phyloP scores from a whole-genome alignment of 768 basidiomycete species.

The Hericium coralloides region DNA sequence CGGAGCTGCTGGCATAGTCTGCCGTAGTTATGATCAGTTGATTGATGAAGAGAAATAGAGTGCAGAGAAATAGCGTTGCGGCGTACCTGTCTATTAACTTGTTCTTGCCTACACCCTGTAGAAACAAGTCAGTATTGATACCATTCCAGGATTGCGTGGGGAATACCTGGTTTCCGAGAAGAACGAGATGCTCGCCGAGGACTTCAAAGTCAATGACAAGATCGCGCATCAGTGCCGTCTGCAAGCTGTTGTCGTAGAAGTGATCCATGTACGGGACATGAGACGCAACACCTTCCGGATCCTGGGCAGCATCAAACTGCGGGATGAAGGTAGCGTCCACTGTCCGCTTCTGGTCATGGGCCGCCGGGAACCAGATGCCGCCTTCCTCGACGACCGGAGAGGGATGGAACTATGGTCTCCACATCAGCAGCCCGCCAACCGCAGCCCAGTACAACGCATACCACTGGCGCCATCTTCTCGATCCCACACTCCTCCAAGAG shows the following conservation, averaged over 20 bases:
- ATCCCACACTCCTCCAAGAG: conserved; percentile 45
- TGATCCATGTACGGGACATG: conserved; percentile 62
- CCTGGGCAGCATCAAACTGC: conserved; percentile 38
- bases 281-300: conserved; percentile 45
- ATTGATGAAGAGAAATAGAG: background rate
- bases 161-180: conserved; percentile 56
- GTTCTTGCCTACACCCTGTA: conserved; percentile 58
- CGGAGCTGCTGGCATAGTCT: conserved; percentile 55
- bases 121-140: background rate
- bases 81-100: conserved; percentile 55
- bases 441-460: conserved; percentile 18
- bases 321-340: conserved; percentile 32
- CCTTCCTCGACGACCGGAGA: conserved; percentile 31
- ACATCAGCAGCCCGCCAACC: background rate
- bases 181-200: conserved; percentile 52
- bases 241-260: conserved; percentile 63
- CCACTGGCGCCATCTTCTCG: conserved; percentile 30
- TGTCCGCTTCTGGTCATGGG: conserved; percentile 26
- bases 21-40: background rate
- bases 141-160: background rate
- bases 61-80: background rate
- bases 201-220: conserved; percentile 54
- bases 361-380: conserved; percentile 37
- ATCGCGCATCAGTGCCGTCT: conserved; percentile 59
- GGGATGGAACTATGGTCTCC: conserved; percentile 35